Evolutionary conservation across 2,329 filamentous ascomycete species (phyloP).

Genomic region (Lasiodiplodia hormozganensis): DNA sequence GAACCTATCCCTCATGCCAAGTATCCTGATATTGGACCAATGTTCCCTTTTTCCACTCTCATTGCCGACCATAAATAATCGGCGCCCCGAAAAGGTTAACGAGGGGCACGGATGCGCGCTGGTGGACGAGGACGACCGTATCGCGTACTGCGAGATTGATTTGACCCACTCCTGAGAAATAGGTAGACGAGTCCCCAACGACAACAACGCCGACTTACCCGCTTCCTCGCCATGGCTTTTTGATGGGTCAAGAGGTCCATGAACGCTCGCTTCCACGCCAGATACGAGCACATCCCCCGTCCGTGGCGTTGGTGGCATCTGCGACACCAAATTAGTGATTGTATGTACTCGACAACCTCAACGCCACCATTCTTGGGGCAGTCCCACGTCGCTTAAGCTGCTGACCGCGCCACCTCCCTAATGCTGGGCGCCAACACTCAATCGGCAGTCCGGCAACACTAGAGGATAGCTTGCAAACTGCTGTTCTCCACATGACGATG

Average conservation of each 20-base stretch:
- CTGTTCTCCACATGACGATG: not conserved
- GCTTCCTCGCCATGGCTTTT: not conserved
- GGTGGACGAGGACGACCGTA: not conserved
- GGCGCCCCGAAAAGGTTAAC: not conserved
- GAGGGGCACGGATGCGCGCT: not conserved
- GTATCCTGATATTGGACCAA: not conserved
- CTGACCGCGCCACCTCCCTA: not conserved
- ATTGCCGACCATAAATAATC: constrained; percentile 11
- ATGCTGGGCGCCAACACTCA: not conserved
- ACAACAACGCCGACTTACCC: constrained; percentile 6
- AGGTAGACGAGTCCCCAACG: not conserved
- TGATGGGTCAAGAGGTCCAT: constrained; percentile 3
- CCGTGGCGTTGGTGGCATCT: not conserved
- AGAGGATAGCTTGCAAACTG: not conserved
- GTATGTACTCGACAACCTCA: not conserved
- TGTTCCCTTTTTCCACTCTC: not conserved
- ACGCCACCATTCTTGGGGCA: not conserved
- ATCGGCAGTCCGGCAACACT: not conserved
- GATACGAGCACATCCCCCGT: constrained; percentile 9
- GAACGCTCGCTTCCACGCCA: not conserved
- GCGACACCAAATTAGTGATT: not conserved
- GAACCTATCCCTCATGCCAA: not conserved
- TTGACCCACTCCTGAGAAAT: constrained; percentile 1
- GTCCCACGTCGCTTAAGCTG: not conserved
- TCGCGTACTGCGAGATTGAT: constrained; percentile 21